These are phyloP conservation scores for Fraxinus sp. DNA, from an alignment of 305 asterid genomes.

Conservation along the genomic window DNA sequence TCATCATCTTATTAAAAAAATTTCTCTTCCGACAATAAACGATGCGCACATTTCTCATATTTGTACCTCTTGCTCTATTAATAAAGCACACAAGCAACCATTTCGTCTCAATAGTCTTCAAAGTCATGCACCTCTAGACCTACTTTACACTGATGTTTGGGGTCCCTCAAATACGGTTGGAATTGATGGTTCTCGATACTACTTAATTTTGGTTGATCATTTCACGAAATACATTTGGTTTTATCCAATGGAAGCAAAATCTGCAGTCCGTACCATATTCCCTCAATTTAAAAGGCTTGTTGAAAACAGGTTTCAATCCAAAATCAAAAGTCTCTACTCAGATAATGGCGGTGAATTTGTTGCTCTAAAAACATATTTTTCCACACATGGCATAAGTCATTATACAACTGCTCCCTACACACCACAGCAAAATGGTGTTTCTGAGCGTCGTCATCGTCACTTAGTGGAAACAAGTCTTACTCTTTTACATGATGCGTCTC, in stretches of 20 bases:
- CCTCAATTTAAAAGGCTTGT: not conserved
- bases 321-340: not conserved
- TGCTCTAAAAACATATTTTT: too few species aligned
- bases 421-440: too few species aligned
- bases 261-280: not conserved
- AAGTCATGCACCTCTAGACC: not conserved
- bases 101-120: not conserved
- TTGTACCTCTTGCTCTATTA: constrained; percentile 1
- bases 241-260: not conserved
- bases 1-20: not conserved
- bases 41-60: not conserved
- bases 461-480: too few species aligned
- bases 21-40: not conserved
- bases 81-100: constrained; percentile 14
- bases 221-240: constrained; percentile 13
- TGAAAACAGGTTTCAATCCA: not conserved
- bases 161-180: not conserved
- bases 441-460: too few species aligned
- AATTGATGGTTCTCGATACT: not conserved
- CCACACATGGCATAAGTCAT: too few species aligned
- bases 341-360: too few species aligned
- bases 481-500: too few species aligned
- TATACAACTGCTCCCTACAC: too few species aligned
- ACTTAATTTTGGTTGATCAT: not conserved
- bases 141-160: constrained; percentile 11